Evolutionary conservation across 495 filamentous ascomycete species (phyloP).

Genomic region (Geoglossum glabrum): DNA sequence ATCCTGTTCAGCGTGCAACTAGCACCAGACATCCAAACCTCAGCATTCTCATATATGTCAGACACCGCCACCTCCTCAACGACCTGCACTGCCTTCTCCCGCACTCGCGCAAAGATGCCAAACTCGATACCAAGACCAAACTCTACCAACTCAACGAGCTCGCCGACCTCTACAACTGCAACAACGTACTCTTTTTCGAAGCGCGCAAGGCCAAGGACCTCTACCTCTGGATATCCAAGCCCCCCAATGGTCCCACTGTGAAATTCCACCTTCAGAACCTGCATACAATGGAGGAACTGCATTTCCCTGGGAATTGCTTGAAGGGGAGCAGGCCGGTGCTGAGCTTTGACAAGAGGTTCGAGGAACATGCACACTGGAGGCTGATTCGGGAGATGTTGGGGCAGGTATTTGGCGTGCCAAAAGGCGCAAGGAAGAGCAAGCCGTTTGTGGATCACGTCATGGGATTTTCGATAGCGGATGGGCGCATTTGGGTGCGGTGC

Average conservation of each 20-base stretch:
- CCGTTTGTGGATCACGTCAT: conserved; percentile 93
- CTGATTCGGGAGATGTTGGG: conserved; percentile 73
- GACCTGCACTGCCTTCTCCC: conserved; percentile 80
- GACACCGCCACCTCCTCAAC: conserved; percentile 80
- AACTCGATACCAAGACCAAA: conserved; percentile 89
- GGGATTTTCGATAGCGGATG: conserved; percentile 77
- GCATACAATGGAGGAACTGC: conserved; percentile 88
- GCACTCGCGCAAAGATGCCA: conserved; percentile 82
- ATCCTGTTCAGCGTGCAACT: background rate
- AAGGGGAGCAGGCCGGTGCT: conserved; percentile 90
- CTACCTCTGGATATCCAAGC: conserved; percentile 84
- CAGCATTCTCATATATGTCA: no score
- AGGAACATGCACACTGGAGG: conserved; percentile 45
- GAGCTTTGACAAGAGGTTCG: conserved; percentile 76
- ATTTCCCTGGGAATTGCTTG: conserved; percentile 92
- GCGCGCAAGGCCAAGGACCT: conserved; percentile 86
- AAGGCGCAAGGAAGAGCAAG: conserved; percentile 69
- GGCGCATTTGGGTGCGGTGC: conserved; percentile 89
- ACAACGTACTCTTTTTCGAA: conserved; percentile 94
- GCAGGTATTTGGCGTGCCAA: conserved; percentile 86
- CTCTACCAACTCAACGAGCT: conserved; percentile 87
- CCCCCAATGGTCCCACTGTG: conserved; percentile 85
- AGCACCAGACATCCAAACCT: background rate
- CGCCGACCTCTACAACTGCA: conserved; percentile 95
- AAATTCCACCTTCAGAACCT: conserved; percentile 72